Percentiles rank a stretch among this genome's conserved stretches.
Conservation (phyloP, 257 asterid genomes). For the Buddleja alternifolia region DNA sequence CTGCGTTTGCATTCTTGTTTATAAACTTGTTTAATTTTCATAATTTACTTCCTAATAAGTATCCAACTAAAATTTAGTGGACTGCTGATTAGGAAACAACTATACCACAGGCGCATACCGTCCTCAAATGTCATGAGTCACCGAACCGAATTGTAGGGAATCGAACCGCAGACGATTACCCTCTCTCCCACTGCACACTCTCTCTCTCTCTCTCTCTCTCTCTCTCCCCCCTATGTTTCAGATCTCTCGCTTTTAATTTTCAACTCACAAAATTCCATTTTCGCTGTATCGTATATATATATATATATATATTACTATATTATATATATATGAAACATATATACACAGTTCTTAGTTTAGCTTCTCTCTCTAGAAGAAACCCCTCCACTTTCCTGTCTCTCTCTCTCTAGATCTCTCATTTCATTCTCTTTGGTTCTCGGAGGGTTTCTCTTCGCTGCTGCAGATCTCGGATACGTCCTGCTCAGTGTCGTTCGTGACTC, state of each 20-base stretch:
- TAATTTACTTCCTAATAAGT: too few species aligned
- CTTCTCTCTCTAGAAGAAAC: constrained; percentile 28
- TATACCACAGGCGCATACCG: too few species aligned
- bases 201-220: not conserved
- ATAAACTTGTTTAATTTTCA: too few species aligned
- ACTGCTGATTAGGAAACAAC: too few species aligned
- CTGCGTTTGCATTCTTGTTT: too few species aligned
- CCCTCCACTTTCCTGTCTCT: constrained; percentile 24
- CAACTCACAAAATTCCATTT: constrained; percentile 33
- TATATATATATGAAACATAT: not conserved
- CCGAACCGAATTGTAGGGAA: constrained; percentile 29
- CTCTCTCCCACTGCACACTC: constrained; percentile 20
- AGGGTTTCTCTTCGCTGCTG: constrained; percentile 41
- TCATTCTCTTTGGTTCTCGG: constrained; percentile 28
- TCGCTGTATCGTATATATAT: not conserved
- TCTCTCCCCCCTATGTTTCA: constrained; percentile 28
- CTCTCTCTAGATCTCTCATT: constrained; percentile 36
- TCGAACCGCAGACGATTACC: constrained; percentile 32
- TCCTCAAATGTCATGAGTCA: too few species aligned
- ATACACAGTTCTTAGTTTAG: constrained; percentile 12
- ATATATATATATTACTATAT: not conserved
- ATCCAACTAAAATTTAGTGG: too few species aligned
- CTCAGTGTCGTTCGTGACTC: constrained; percentile 31
- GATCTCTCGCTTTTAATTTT: constrained; percentile 21
- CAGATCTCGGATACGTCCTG: constrained; percentile 47